Evolutionary conservation across 2,329 filamentous ascomycete species (phyloP), one percentile per base, ranked within the genome.

Genomic region (Beauveria brongniartii): DNA sequence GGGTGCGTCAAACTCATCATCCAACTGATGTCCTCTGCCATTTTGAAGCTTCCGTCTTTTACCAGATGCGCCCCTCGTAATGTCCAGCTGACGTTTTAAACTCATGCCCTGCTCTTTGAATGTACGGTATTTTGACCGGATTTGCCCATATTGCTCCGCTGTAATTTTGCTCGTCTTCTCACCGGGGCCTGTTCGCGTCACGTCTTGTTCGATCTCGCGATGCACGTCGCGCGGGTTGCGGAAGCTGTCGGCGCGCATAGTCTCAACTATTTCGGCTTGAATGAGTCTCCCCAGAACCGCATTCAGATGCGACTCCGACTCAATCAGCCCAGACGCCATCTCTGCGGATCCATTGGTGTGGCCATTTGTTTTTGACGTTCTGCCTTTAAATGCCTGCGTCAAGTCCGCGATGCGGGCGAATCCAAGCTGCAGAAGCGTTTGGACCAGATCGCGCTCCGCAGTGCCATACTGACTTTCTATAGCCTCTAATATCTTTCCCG

Each of bases 401-500:
- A 93, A 78, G 66, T 92, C 87, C 47, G 80, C 82, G 40, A 92
- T 80, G 69, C 84, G 86, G 34, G 88, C 88, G 74, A 94, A 89
- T 1, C 93, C 93, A 20, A 92, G 80, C 60, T 87, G 80, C 63
- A 96, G 77, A 47, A 97, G 77, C 34, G 87, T 88, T 67, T 90
- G 85, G 62, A 94, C 82, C 44, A 97, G 79, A 63, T 87, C 84
- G 61, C 86, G 84, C 34, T 91, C 91, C 64, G 86, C 82, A n/a
- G 80, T 77, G 20, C 92, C 93, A 70, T 91, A 88, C 66, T 88
- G 84, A 40, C 81, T 82, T 66, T 91, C 86, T 48, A 94, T 82
- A 63, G 91, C 79, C 65, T 92, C 84, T 30, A 94, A 77, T 44
- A 96, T 89, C 74, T 91, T 94, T 48, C 91, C 92, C 4, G 85